phyloP scores from a whole-genome alignment of 441 rosid species.

The Capsella rubella region DNA sequence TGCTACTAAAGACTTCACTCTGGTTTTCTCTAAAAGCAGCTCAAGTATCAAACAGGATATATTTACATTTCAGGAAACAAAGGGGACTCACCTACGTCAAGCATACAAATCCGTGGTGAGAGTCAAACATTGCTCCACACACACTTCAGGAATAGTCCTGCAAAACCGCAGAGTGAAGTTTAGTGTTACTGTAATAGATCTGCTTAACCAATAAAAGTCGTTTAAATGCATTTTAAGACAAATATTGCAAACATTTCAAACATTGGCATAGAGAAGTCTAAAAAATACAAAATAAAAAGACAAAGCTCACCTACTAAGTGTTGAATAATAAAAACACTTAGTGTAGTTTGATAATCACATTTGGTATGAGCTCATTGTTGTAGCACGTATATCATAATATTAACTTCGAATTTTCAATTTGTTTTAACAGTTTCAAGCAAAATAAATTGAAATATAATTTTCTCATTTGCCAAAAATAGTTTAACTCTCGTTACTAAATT shows the following conservation, averaged over 20 bases:
- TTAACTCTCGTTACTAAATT: no score
- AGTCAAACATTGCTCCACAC: constrained; percentile 81
- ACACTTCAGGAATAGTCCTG: constrained; percentile 77
- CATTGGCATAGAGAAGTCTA: background rate
- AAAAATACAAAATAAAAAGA: background rate
- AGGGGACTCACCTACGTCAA: constrained; percentile 60
- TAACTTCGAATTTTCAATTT: no score
- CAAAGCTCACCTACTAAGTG: no score
- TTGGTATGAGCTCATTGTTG: no score
- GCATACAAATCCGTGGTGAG: constrained; percentile 86
- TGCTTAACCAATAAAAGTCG: background rate
- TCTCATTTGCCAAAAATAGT: no score
- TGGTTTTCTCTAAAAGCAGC: background rate
- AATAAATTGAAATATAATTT: no score
- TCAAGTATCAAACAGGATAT: background rate
- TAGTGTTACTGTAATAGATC: background rate
- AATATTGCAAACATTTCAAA: constrained; percentile 33
- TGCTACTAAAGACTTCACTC: background rate
- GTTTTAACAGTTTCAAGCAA: no score
- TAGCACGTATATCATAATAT: no score
- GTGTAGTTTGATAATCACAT: no score
- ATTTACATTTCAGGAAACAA: background rate
- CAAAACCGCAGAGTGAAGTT: constrained; percentile 35
- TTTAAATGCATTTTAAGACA: constrained; percentile 5
- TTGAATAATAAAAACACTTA: no score